Conservation (phyloP, 2,329 filamentous ascomycete genomes). For the Furcasterigmium furcatum region DNA sequence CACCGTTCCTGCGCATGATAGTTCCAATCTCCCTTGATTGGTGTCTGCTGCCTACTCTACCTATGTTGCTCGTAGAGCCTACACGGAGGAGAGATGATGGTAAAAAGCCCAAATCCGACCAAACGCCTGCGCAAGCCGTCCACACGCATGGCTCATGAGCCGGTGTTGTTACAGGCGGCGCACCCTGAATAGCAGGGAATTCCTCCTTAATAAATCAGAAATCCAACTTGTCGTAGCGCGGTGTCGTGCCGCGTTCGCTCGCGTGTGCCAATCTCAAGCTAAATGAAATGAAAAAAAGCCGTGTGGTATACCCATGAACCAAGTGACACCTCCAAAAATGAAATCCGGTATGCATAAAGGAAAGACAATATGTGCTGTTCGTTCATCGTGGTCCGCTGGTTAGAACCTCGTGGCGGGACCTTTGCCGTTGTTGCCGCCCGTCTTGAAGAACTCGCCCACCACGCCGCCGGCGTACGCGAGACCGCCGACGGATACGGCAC, state of each 20-base stretch:
- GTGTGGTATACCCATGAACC: conserved; percentile 1
- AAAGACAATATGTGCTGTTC: neutral
- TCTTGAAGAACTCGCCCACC: conserved; percentile 54
- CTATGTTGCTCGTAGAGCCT: no score
- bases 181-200: no score
- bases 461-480: conserved; percentile 57
- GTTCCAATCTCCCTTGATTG: neutral
- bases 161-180: neutral
- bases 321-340: neutral
- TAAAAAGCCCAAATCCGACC: no score
- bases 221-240: neutral
- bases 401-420: conserved; percentile 19
- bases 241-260: neutral
- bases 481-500: conserved; percentile 52
- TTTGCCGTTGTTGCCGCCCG: conserved; percentile 38
- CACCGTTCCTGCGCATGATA: neutral
- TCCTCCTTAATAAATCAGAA: no score
- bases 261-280: neutral
- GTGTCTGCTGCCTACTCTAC: neutral
- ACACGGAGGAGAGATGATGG: no score
- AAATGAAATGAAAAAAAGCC: neutral
- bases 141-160: neutral
- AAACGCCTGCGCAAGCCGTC: neutral
- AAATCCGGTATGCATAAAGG: neutral
- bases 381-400: no score